Evolutionary conservation across 2,329 filamentous ascomycete species (phyloP), one percentile per base, ranked within the genome.

Genomic region (Cladosporium sp.): DNA sequence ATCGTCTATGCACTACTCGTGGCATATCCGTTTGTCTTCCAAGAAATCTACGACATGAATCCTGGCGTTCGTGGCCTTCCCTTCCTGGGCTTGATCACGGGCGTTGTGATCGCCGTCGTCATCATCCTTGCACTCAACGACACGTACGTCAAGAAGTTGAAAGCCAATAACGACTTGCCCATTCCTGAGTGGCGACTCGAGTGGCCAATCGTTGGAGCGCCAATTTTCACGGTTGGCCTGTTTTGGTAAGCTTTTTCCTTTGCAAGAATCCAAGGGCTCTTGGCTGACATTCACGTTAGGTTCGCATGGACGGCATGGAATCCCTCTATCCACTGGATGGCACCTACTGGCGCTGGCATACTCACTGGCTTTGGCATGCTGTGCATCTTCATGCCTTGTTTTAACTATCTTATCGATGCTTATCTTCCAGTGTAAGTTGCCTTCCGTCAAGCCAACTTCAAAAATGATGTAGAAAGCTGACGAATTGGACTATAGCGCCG

Each of bases 51-150:
- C 49, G 80, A 80, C 47, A 87, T 83, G 82, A 78, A 74, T n/a
- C 68, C 76, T 32, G 82, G 82, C 37, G 73, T 84, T 28, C 80
- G 82, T 32, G 83, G 84, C n/a, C 75, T 88, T 0, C 77, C 87
- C 1, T 88, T 89, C 69, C 68, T 89, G 39, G 86, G 86, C 36
- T 80, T 89, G 10, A 79, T 82, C 5, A 78, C 87, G 32, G 87
- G 87, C 54, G 86, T 88, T 75, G 63, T 84, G 6, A 47, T 75
- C 6, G 81, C 82, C 1, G 77, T 88, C 2, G 62, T 68, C 12
- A 7, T 39, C 20, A 57, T 57, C 35, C 45, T 57, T 6, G 24
- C 44, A 13, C 34, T 40, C 10, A 47, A 57, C 20, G 44, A 45
- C 3, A 34, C 35, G 9, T 57, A 57, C 17, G 54, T 28, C 8